phyloP scores from a whole-genome alignment of 768 basidiomycete genomes.

The Phlebiopsis gigantea region DNA sequence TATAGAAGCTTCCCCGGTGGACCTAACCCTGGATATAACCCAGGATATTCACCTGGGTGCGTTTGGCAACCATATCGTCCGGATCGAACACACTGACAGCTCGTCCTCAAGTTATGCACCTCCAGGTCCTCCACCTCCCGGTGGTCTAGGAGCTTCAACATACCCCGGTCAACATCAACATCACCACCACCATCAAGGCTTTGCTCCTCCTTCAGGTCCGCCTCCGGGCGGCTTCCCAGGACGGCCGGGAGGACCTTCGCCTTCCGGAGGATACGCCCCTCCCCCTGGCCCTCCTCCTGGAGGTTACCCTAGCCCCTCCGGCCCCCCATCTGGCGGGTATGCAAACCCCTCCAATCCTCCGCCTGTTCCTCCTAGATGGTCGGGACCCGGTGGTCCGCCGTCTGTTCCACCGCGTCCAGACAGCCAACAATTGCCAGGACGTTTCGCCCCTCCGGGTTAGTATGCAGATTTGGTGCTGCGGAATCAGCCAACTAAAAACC shows the following conservation, averaged over 20 bases:
- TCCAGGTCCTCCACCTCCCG: conserved; percentile 17
- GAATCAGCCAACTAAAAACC: neutral
- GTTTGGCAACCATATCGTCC: neutral
- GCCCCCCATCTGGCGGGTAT: conserved; percentile 7
- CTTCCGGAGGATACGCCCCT: conserved; percentile 8
- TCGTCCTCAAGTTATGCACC: neutral
- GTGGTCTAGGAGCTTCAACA: conserved; percentile 7
- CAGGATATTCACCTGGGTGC: conserved; percentile 16
- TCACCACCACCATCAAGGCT: conserved; percentile 14
- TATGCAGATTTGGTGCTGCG: neutral
- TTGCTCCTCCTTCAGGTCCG: conserved; percentile 10
- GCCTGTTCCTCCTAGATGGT: neutral
- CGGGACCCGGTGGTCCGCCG: conserved; percentile 13
- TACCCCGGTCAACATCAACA: conserved; percentile 15
- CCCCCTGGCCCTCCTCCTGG: conserved; percentile 20
- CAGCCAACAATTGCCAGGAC: neutral
- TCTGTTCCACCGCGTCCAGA: conserved; percentile 9
- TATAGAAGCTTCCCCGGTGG: conserved; percentile 9
- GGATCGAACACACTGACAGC: neutral
- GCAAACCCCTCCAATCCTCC: conserved; percentile 9
- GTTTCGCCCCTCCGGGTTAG: conserved; percentile 21
- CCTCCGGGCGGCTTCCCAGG: neutral
- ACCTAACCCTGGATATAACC: conserved; percentile 3
- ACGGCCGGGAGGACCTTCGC: neutral
- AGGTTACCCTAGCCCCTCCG: conserved; percentile 2